A percentile compares a stretch with the other conserved stretches of the same genome.
These are phyloP conservation scores for Aspergillus cavernicola DNA, from an alignment of 495 filamentous ascomycete species.

Conservation along the genomic window DNA sequence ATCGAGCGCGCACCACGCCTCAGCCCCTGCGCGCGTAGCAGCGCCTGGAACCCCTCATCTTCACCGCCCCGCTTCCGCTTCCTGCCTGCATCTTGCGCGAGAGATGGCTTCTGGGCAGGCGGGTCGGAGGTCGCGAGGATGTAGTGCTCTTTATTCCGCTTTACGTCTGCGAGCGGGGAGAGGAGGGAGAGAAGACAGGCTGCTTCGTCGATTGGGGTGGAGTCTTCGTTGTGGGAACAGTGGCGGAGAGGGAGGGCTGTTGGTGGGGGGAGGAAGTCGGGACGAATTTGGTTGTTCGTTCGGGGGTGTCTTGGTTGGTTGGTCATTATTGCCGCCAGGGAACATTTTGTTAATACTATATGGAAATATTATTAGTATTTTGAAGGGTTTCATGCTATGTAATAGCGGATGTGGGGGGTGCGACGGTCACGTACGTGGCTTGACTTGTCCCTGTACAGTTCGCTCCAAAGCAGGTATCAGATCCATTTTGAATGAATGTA, in stretches of 20 bases:
- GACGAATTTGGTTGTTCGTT: conserved; percentile 41
- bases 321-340: conserved; percentile 44
- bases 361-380: too few species aligned
- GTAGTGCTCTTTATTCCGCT: conserved; percentile 84
- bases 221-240: conserved; percentile 82
- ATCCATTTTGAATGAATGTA: conserved; percentile 76
- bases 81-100: conserved; percentile 29
- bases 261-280: conserved; percentile 41
- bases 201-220: conserved; percentile 66
- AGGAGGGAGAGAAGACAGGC: conserved; percentile 79
- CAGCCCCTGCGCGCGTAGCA: conserved; percentile 33
- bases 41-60: conserved; percentile 16
- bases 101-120: conserved; percentile 21
- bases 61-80: conserved; percentile 30
- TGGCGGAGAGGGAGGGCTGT: conserved; percentile 71
- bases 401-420: not conserved
- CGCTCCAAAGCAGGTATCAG: conserved; percentile 65
- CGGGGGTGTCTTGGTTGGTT: conserved; percentile 43
- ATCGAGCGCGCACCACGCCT: conserved; percentile 36
- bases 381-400: too few species aligned
- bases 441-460: conserved; percentile 75
- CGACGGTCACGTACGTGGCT: conserved; percentile 63
- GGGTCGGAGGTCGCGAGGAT: conserved; percentile 69
- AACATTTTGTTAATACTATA: conserved; percentile 61
- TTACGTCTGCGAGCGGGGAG: conserved; percentile 57